Evolutionary conservation across 768 basidiomycete species (phyloP), one percentile per base, ranked within the genome.

Genomic region (Gyrodon lividus): DNA sequence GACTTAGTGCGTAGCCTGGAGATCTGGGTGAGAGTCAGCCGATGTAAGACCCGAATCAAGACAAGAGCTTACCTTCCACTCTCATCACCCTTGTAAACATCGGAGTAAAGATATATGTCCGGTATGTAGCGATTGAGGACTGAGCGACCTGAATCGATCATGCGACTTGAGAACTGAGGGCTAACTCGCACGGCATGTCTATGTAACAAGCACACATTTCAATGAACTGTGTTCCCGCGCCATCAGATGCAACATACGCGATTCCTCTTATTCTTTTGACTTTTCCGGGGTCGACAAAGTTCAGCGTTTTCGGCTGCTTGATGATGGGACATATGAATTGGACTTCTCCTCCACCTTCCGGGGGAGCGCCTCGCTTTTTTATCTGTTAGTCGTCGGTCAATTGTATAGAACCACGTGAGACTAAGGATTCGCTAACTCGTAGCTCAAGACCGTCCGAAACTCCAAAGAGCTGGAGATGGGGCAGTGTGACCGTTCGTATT

Each of bases 61-160:
- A 24, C 13, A 34, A 12, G 22, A 0, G 73, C 93, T 55, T 59
- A 95, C 95, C 93, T 98, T 69, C 96, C 96, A 58, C 92, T 94
- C 55, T 98, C 97, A 16, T 92, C 90, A 6, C 95, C 95, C 67
- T 97, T 96, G 73, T 97, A 98, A 20, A 98, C 94, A 57, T 99
- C 97, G 4, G 97, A 96, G 68, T 98, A 96, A 34, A 99, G 82
- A 71, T 98, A 98, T 24, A 98, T 94, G 66, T 99, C 97, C 33
- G 97, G 96, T 52, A 98, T 97, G 68, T 90, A 97, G 4, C 94
- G 88, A 67, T 98, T 98, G 39, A 99, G 76, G 20, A 99, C 78
- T 2, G 92, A 94, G 34, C 97, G 85, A 16, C 92, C 84, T 7
- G 95, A 82, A 61, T 98, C 96, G 44, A 99, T 97, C 87, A 98